Percentiles rank a stretch among this genome's conserved stretches.
These are phyloP conservation scores for Saccharomycopsis schoenii DNA, from an alignment of 805 yeast species.

Conservation along the genomic window DNA sequence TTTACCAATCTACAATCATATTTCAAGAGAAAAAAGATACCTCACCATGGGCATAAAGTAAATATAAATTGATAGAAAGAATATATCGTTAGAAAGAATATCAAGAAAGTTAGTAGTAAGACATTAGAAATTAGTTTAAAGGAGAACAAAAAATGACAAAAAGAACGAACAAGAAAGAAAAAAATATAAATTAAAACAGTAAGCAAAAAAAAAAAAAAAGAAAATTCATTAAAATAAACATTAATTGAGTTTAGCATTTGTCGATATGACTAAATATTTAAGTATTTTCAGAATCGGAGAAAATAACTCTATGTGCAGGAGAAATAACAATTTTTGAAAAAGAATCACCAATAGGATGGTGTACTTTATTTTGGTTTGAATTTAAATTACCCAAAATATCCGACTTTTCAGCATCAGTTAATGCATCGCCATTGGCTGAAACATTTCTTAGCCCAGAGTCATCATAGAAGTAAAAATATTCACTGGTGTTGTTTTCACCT, in stretches of 20 bases:
- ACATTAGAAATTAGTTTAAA: not conserved
- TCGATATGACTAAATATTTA: not conserved
- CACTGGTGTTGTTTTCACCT: slow-evolving; percentile 1
- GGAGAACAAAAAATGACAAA: not conserved
- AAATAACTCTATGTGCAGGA: not conserved
- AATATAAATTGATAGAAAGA: not conserved
- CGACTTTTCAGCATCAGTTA: not conserved
- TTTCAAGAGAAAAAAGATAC: not conserved
- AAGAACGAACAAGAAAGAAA: not conserved
- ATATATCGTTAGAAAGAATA: not conserved
- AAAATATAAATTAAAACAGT: not conserved
- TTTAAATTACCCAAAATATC: not conserved
- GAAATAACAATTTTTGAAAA: not conserved
- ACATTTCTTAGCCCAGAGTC: not conserved
- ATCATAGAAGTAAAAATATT: not conserved
- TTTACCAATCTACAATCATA: not conserved
- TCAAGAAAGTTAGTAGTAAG: not conserved
- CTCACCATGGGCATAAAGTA: not conserved
- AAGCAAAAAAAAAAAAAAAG: not conserved
- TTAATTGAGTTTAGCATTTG: not conserved
- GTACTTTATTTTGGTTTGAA: not conserved
- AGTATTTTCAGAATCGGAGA: not conserved
- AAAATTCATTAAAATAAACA: not conserved
- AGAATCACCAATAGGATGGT: not conserved
- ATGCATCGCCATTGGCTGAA: not conserved